phyloP scores from a whole-genome alignment of 2,329 filamentous ascomycete genomes.

The Hypocrella siamensis region DNA sequence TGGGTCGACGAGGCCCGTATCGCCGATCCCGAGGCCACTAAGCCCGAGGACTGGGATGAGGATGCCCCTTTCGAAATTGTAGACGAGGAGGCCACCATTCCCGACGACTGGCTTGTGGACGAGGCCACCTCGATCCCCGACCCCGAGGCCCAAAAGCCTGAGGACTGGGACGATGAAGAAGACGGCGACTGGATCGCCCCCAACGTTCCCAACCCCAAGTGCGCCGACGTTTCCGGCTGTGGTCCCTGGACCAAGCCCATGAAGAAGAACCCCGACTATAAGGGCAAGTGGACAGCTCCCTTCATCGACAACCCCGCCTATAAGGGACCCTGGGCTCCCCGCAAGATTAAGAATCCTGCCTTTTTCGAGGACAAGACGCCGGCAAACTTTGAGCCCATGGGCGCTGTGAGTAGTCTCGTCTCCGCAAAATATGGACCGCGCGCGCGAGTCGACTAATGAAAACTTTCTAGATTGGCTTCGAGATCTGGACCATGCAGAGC shows the following conservation, averaged over 20 bases:
- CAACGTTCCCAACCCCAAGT: slow-evolving; percentile 90
- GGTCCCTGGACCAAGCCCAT: slow-evolving; percentile 83
- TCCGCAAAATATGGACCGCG: neutral
- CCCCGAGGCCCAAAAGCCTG: slow-evolving; percentile 91
- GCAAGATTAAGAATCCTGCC: slow-evolving; percentile 92
- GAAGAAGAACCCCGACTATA: slow-evolving; percentile 92
- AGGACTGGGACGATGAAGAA: slow-evolving; percentile 99
- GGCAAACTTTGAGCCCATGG: slow-evolving; percentile 94
- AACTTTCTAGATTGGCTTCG: slow-evolving; percentile 66
- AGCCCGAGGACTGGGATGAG: slow-evolving; percentile 99
- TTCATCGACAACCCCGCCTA: slow-evolving; percentile 94
- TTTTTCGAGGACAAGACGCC: slow-evolving; percentile 97
- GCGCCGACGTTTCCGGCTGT: slow-evolving; percentile 81
- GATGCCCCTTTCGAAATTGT: slow-evolving; percentile 93
- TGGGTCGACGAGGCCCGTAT: slow-evolving; percentile 95
- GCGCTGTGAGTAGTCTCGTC: slow-evolving; percentile 53
- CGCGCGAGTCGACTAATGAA: slow-evolving; percentile 5
- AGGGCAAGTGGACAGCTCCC: slow-evolving; percentile 95
- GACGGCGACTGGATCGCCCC: slow-evolving; percentile 94
- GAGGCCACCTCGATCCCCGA: slow-evolving; percentile 74
- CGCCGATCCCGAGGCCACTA: slow-evolving; percentile 77
- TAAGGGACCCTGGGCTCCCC: slow-evolving; percentile 89
- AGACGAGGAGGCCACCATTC: slow-evolving; percentile 80
- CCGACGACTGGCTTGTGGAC: slow-evolving; percentile 89
- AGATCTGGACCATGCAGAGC: slow-evolving; percentile 99